Conservation (phyloP, 1,139 yeast genomes). For the Geotrichum candidum region DNA sequence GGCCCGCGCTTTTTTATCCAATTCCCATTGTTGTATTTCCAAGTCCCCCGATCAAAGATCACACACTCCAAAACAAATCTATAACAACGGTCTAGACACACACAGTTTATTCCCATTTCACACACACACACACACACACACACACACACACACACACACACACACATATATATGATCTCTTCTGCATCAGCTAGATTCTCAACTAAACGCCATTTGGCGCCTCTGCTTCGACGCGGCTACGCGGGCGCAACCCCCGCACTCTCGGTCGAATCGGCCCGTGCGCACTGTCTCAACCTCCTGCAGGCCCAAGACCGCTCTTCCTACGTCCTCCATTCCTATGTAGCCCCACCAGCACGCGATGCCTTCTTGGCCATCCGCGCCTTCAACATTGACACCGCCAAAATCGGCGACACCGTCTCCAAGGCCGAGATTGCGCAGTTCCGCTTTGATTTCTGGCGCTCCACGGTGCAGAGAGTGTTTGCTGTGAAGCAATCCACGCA, state of each 20-base stretch:
- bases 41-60: background rate
- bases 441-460: constrained; percentile 39
- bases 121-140: background rate
- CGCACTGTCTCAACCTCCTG: constrained; percentile 8
- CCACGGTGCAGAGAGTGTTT: constrained; percentile 32
- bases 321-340: constrained; percentile 58
- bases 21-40: background rate
- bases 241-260: background rate
- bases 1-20: background rate
- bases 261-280: constrained; percentile 15
- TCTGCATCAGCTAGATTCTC: background rate
- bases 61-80: background rate
- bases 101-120: background rate
- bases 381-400: constrained; percentile 62
- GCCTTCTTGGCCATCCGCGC: constrained; percentile 64
- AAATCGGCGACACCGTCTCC: constrained; percentile 47
- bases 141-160: background rate
- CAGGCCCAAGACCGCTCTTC: constrained; percentile 54
- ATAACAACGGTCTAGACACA: background rate
- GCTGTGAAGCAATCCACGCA: constrained; percentile 27
- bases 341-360: constrained; percentile 62
- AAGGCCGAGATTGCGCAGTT: constrained; percentile 36
- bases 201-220: background rate
- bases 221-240: background rate
- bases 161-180: background rate